Base-by-base conservation (phyloP, 768 basidiomycete genomes). In the Pholiota molesta region DNA sequence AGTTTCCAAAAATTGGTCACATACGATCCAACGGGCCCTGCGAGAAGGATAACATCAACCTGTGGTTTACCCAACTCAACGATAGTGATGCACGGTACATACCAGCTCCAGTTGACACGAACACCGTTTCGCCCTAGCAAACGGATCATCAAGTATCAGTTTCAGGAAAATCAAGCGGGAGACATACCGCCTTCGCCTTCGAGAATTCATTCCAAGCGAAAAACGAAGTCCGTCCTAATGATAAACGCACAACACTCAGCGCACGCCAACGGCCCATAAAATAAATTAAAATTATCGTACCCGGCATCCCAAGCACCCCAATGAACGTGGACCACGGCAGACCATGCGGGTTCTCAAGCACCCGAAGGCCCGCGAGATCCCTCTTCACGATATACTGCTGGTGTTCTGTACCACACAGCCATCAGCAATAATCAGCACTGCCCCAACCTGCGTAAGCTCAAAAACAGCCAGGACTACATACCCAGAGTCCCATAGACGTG, bases 1-100 rank as follows among this genome's bases (percentile, higher is more conserved):
- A 28, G 31, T 17, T 17, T 31, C 6, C 0, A 19, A 44, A 26
- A 49, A 6, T 23, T 13, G 23, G 26, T 0, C 3, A 75, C 85
- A 45, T 68, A 86, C 84, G 84, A 83, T 63, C 89, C 90, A 29
- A 92, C 88, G 16, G 86, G 75, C 1, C 57, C 57, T 58, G 9
- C 19, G 29, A n/a, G 8, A 6, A 14, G 5, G 2, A 42, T n/a
- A n/a, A n/a, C n/a, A n/a, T n/a, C n/a, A n/a, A n/a, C n/a, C n/a
- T n/a, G n/a, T n/a, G n/a, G n/a, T n/a, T n/a, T n/a, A n/a, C n/a
- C n/a, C n/a, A n/a, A n/a, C n/a, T n/a, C n/a, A n/a, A n/a, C n/a
- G n/a, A n/a, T n/a, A n/a, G n/a, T n/a, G n/a, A n/a, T n/a, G n/a
- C n/a, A n/a, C n/a, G n/a, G n/a, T n/a, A n/a, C n/a, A n/a, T n/a